phyloP scores from a whole-genome alignment of 768 basidiomycete species.

The Artomyces pyxidatus region DNA sequence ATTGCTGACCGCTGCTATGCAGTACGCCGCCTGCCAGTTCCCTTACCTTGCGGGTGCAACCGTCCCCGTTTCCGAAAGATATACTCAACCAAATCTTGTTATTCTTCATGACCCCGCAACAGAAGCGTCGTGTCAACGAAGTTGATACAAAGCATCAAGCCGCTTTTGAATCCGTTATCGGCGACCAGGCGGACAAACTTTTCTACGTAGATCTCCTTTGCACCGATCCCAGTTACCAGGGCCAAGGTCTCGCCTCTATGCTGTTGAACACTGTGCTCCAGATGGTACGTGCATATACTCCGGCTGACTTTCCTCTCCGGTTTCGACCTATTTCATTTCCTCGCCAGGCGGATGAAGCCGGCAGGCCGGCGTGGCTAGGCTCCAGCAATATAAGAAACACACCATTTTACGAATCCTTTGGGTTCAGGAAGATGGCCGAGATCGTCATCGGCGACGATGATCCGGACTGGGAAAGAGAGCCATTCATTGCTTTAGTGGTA shows the following conservation, averaged over 20 bases:
- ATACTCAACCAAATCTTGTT: not conserved
- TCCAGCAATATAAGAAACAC: not conserved
- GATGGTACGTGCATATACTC: not conserved
- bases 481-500: not conserved
- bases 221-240: conserved; percentile 2
- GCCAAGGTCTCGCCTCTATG: conserved; percentile 1
- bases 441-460: conserved; percentile 2
- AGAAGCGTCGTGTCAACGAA: not conserved
- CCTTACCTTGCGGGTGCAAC: no score
- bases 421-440: conserved; percentile 1
- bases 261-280: conserved; percentile 2
- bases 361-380: not conserved
- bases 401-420: conserved; percentile 5
- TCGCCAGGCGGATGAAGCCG: not conserved
- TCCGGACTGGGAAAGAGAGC: conserved; percentile 1
- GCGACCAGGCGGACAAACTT: not conserved
- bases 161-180: not conserved
- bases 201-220: conserved; percentile 1
- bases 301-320: no score
- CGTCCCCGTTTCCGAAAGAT: no score
- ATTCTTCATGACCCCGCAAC: not conserved
- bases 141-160: not conserved
- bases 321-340: not conserved
- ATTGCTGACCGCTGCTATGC: no score
- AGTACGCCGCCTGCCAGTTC: no score